Conservation (phyloP, 441 rosid genomes). For the Viola pubescens region DNA sequence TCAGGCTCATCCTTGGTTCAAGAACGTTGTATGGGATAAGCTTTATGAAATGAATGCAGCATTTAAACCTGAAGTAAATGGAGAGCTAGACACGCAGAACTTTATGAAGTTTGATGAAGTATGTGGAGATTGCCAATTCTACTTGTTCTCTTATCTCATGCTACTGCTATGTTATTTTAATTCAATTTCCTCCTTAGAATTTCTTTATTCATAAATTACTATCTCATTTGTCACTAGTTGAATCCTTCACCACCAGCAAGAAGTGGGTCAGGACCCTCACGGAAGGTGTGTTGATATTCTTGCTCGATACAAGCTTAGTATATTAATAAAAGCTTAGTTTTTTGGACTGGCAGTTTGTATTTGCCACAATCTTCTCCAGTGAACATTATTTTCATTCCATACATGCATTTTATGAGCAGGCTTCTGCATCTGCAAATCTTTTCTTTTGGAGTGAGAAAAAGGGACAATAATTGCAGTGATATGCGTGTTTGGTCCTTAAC, state of each 20-base stretch:
- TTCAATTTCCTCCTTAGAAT: not conserved
- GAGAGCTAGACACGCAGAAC: constrained; percentile 91
- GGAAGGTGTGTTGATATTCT: constrained; percentile 60
- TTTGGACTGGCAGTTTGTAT: not conserved
- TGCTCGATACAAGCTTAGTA: constrained; percentile 5
- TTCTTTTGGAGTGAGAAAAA: not conserved
- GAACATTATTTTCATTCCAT: constrained; percentile 1
- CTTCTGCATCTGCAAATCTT: constrained; percentile 5
- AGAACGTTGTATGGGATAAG: constrained; percentile 71
- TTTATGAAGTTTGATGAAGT: constrained; percentile 99
- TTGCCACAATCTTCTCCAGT: constrained; percentile 1
- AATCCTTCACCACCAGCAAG: constrained; percentile 65
- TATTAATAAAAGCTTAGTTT: constrained; percentile 5
- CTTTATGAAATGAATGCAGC: constrained; percentile 95
- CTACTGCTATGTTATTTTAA: not conserved
- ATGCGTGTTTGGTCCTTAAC: not conserved
- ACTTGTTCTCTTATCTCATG: constrained; percentile 2
- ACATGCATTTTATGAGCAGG: constrained; percentile 3
- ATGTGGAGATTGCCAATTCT: constrained; percentile 20
- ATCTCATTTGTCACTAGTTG: constrained; percentile 39
- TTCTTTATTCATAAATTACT: constrained; percentile 14
- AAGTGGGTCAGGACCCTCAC: constrained; percentile 68
- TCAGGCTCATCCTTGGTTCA: constrained; percentile 98
- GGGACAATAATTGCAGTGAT: not conserved
- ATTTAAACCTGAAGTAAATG: constrained; percentile 85